Conservation (phyloP, 192 early-diverging fungal genomes). For the Dispira parvispora region DNA sequence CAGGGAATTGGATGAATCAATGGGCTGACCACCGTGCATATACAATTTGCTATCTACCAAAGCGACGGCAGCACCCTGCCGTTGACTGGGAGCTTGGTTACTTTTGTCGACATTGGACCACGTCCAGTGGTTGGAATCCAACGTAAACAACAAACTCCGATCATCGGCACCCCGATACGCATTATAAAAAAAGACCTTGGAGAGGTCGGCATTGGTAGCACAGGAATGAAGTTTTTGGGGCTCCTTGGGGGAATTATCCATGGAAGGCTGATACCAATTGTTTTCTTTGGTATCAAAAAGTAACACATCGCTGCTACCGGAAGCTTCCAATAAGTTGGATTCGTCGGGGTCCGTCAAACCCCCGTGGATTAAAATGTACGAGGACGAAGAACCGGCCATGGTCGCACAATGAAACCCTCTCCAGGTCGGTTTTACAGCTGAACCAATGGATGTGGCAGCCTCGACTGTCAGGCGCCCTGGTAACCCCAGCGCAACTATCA, state of each 20-base stretch:
- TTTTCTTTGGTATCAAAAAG: conserved; percentile 24
- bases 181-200: conserved; percentile 12
- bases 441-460: neutral
- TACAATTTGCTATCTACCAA: conserved; percentile 18
- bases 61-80: conserved; percentile 21
- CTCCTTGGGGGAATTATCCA: conserved; percentile 19
- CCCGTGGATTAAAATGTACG: conserved; percentile 20
- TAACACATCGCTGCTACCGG: conserved; percentile 16
- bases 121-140: conserved; percentile 30
- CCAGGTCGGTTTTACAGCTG: neutral
- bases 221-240: conserved; percentile 25
- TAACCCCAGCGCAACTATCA: neutral
- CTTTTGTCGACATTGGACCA: conserved; percentile 23
- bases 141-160: conserved; percentile 18
- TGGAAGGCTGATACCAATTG: conserved; percentile 25
- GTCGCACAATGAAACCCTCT: conserved; percentile 5
- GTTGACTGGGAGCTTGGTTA: conserved; percentile 19
- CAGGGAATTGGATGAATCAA: conserved; percentile 15
- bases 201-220: conserved; percentile 22
- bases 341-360: conserved; percentile 18
- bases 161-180: conserved; percentile 15
- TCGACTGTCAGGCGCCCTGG: neutral
- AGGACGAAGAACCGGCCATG: neutral
- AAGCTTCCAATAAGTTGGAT: conserved; percentile 16
- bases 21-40: conserved; percentile 28